Evolutionary conservation across 345 rosid species (phyloP).

Genomic region (Lagerstroemia speciosa): DNA sequence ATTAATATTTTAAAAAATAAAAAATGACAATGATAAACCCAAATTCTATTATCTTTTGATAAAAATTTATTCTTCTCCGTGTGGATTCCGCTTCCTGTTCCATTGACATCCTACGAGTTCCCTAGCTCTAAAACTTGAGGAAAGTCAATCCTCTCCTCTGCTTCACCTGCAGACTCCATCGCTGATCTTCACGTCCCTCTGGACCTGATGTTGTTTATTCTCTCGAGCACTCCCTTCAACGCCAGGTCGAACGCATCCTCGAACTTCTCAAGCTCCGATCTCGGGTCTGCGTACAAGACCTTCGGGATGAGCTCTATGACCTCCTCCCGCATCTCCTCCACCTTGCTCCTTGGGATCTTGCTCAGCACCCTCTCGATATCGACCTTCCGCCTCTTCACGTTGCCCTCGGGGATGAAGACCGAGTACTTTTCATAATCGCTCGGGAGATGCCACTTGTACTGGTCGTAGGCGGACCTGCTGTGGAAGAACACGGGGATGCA

Average conservation of each 20-base stretch:
- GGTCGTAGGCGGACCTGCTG: constrained; percentile 36
- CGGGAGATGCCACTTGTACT: constrained; percentile 49
- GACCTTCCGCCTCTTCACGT: constrained; percentile 15
- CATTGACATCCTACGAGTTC: neutral
- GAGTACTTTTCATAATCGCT: constrained; percentile 28
- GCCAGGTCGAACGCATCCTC: constrained; percentile 59
- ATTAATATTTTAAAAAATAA: too few relatives aligned
- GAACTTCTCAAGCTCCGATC: constrained; percentile 3
- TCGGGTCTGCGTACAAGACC: constrained; percentile 32
- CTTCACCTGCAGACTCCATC: constrained; percentile 11
- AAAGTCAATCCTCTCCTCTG: neutral
- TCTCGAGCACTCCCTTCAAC: constrained; percentile 9
- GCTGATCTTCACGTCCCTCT: constrained; percentile 12
- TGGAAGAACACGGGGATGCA: constrained; percentile 65
- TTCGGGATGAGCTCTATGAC: constrained; percentile 39
- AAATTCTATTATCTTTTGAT: too few relatives aligned
- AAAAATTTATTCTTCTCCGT: too few relatives aligned
- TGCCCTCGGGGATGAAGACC: constrained; percentile 29
- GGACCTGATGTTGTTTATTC: too few relatives aligned
- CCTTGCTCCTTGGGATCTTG: constrained; percentile 16
- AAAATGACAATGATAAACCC: too few relatives aligned
- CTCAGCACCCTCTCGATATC: constrained; percentile 21
- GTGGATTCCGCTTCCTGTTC: neutral
- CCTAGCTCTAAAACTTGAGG: neutral
- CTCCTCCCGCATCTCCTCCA: constrained; percentile 32